phyloP scores from a whole-genome alignment of 495 filamentous ascomycete species.

The Trichoderma erinaceum region DNA sequence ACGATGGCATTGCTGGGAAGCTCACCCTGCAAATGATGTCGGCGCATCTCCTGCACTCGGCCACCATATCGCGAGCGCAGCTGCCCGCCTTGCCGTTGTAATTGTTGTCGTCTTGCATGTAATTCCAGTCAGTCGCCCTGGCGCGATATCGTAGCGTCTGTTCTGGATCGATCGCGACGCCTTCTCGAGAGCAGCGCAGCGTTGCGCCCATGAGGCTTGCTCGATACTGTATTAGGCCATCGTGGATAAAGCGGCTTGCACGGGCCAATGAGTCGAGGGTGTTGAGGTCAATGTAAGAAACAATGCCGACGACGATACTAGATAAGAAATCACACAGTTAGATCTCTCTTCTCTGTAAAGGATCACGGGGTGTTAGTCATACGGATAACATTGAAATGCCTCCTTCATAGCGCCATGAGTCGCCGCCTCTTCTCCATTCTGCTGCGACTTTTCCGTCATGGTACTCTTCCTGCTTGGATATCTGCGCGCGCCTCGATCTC shows the following conservation, averaged over 20 bases:
- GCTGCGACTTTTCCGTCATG: constrained; percentile 22
- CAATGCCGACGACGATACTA: constrained; percentile 72
- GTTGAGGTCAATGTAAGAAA: constrained; percentile 72
- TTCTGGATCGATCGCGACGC: constrained; percentile 40
- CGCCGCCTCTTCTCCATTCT: constrained; percentile 43
- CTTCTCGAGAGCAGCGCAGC: constrained; percentile 70
- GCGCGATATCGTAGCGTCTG: constrained; percentile 45
- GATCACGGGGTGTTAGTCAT: constrained; percentile 28
- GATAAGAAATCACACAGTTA: not conserved
- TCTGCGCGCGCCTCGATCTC: constrained; percentile 5
- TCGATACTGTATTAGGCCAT: constrained; percentile 69
- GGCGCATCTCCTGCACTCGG: constrained; percentile 70
- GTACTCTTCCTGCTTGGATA: constrained; percentile 14
- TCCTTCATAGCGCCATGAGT: constrained; percentile 68
- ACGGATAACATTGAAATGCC: constrained; percentile 89
- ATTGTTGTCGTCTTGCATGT: constrained; percentile 37
- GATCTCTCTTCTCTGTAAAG: constrained; percentile 6
- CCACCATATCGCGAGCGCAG: constrained; percentile 82
- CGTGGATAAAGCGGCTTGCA: constrained; percentile 73
- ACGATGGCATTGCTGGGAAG: constrained; percentile 1
- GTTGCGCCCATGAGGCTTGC: constrained; percentile 62
- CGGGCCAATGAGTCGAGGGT: constrained; percentile 72
- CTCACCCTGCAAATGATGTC: constrained; percentile 73
- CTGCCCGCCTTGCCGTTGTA: constrained; percentile 58
- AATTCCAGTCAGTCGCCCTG: constrained; percentile 45